Conservation (phyloP, 139 green algal genomes). For the Diplosphaera chodatii region DNA sequence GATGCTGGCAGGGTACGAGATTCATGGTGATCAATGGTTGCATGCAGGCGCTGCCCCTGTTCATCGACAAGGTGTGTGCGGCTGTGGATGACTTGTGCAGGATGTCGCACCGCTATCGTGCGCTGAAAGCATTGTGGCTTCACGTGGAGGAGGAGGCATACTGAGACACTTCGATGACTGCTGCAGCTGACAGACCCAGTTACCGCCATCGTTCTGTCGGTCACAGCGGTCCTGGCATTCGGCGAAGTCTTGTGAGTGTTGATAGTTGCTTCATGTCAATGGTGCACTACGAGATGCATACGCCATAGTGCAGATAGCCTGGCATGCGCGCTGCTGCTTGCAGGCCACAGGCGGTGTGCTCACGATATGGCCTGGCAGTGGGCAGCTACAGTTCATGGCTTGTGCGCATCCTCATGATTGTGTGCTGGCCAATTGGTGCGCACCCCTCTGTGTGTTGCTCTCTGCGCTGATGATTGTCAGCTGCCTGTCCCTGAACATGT, state of each 20-base stretch:
- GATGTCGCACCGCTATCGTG: too few relatives aligned
- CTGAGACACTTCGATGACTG: too few relatives aligned
- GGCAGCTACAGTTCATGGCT: conserved; percentile 73
- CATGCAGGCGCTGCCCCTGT: conserved; percentile 56
- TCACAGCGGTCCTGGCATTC: conserved; percentile 60
- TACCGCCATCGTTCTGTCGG: conserved; percentile 41
- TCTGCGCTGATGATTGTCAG: too few relatives aligned
- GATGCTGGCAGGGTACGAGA: too few relatives aligned
- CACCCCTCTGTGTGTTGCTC: too few relatives aligned
- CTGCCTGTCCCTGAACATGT: conserved; percentile 3
- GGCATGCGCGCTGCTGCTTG: too few relatives aligned
- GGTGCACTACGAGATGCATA: neutral
- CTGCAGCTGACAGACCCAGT: conserved; percentile 47
- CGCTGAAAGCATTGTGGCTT: too few relatives aligned
- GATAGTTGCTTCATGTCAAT: too few relatives aligned
- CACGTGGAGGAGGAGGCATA: too few relatives aligned
- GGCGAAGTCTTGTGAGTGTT: conserved; percentile 31
- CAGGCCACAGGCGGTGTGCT: conserved; percentile 63
- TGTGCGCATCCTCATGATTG: conserved; percentile 67
- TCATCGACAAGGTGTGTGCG: conserved; percentile 39
- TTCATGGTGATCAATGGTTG: neutral
- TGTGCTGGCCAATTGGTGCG: conserved; percentile 34
- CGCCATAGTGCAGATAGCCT: too few relatives aligned
- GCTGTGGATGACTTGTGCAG: too few relatives aligned
- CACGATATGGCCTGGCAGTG: conserved; percentile 73